Conservation (phyloP, 768 basidiomycete genomes). For the Suillus alpinus region DNA sequence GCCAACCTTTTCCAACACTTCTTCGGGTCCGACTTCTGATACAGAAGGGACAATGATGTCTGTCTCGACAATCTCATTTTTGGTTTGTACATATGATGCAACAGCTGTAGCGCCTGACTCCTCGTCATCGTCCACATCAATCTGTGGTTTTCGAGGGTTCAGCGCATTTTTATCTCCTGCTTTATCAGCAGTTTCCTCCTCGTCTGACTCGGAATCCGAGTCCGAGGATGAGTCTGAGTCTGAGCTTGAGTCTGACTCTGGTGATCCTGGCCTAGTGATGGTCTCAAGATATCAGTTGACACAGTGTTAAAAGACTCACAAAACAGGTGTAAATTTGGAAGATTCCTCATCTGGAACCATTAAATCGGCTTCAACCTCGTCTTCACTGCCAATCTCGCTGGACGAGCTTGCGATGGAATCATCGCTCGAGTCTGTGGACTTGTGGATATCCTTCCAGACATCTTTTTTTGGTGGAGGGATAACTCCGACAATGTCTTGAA, state of each 20-base stretch:
- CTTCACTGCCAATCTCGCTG: constrained; percentile 57
- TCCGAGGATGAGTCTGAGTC: constrained; percentile 19
- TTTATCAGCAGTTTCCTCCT: constrained; percentile 16
- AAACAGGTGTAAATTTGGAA: constrained; percentile 12
- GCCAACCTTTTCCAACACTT: constrained; percentile 71
- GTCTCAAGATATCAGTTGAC: constrained; percentile 24
- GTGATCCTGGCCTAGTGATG: constrained; percentile 22
- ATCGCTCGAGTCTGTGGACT: constrained; percentile 30
- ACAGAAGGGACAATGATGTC: constrained; percentile 63
- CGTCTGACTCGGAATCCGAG: constrained; percentile 21
- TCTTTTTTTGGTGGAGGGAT: constrained; percentile 5
- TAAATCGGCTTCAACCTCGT: constrained; percentile 70
- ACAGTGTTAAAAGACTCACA: constrained; percentile 17
- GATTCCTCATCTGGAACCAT: constrained; percentile 42
- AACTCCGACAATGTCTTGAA: constrained; percentile 59
- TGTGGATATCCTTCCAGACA: neutral
- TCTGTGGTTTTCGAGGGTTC: constrained; percentile 2
- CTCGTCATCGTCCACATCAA: constrained; percentile 53
- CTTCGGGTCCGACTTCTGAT: constrained; percentile 59
- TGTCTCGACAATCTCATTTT: constrained; percentile 64
- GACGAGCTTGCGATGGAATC: constrained; percentile 54
- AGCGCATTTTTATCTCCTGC: neutral
- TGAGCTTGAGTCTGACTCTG: constrained; percentile 41
- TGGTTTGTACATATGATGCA: constrained; percentile 55
- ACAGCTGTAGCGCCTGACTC: constrained; percentile 40